Percentiles rank a stretch among this genome's conserved stretches.
phyloP scores from a whole-genome alignment of 306 rosid genomes.

The Fagus crenata region DNA sequence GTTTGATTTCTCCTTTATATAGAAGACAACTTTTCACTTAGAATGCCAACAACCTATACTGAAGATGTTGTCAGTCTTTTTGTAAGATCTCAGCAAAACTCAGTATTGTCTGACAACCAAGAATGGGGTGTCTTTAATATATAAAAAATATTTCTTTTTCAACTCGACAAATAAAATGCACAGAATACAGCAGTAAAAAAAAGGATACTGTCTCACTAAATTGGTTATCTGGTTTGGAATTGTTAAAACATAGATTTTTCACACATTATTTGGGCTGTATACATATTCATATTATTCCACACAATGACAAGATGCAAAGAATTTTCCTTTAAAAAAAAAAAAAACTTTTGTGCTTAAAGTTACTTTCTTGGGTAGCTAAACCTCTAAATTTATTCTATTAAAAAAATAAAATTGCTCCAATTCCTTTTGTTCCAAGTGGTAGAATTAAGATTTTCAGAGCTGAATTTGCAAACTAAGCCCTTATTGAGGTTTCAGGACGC shows the following conservation, averaged over 20 bases:
- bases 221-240: constrained; percentile 19
- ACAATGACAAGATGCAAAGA: neutral
- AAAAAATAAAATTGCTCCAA: neutral
- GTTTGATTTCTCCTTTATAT: neutral
- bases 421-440: neutral
- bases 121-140: neutral
- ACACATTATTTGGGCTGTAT: constrained; percentile 15
- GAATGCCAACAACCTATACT: neutral
- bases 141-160: constrained; percentile 3
- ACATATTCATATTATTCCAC: neutral
- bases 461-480: neutral
- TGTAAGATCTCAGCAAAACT: constrained; percentile 6
- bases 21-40: neutral
- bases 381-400: neutral
- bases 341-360: neutral
- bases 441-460: neutral
- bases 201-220: neutral
- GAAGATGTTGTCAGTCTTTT: neutral
- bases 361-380: neutral
- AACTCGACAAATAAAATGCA: constrained; percentile 12
- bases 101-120: constrained; percentile 2
- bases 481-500: neutral
- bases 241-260: constrained; percentile 12
- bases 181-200: neutral
- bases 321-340: too few species aligned